Evolutionary conservation across 805 yeast genomes (phyloP).

Genomic region (Kuraishia cidri): DNA sequence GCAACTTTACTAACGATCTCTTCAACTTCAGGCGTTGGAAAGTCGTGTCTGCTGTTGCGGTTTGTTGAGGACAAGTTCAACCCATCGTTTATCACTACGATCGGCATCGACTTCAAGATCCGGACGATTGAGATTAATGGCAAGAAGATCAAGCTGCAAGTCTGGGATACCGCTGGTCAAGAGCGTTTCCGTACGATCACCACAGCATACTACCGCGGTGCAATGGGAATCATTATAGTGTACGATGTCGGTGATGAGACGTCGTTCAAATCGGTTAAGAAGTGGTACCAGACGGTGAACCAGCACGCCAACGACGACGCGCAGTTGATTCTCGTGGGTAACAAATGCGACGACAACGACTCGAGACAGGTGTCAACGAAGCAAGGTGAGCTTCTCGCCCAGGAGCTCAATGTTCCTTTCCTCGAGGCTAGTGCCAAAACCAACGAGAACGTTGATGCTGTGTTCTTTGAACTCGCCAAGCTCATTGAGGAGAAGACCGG

Average conservation of each 20-base stretch:
- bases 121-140: conserved; percentile 93
- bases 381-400: conserved; percentile 86
- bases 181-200: conserved; percentile 92
- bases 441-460: conserved; percentile 83
- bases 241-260: conserved; percentile 85
- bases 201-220: conserved; percentile 87
- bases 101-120: conserved; percentile 97
- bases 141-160: conserved; percentile 86
- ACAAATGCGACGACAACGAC: conserved; percentile 87
- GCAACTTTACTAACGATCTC: conserved; percentile 1
- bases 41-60: conserved; percentile 82
- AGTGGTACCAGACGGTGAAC: conserved; percentile 93
- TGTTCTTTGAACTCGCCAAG: conserved; percentile 83
- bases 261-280: conserved; percentile 85
- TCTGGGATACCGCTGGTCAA: conserved; percentile 98
- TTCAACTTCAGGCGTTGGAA: conserved; percentile 69
- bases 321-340: conserved; percentile 88
- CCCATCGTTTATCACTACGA: conserved; percentile 94
- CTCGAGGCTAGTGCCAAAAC: conserved; percentile 96
- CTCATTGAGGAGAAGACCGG: conserved; percentile 75
- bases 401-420: conserved; percentile 81
- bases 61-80: conserved; percentile 96
- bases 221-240: conserved; percentile 78
- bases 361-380: conserved; percentile 81
- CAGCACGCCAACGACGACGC: conserved; percentile 97